Evolutionary conservation across 768 basidiomycete species (phyloP).

Genomic region (Tephrocybe sp.): DNA sequence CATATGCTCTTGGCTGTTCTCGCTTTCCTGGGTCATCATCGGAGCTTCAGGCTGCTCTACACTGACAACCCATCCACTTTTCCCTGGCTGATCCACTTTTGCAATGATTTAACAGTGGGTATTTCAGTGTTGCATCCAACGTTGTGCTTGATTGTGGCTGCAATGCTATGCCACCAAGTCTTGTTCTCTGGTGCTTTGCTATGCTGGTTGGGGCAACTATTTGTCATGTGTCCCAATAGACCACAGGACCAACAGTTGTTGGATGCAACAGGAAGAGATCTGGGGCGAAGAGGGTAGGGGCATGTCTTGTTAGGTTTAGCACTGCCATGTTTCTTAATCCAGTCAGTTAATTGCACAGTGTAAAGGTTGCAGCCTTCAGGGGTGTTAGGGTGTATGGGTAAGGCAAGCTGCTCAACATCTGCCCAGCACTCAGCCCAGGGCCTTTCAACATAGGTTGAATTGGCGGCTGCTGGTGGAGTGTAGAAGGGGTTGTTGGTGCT

Average conservation of each 20-base stretch:
- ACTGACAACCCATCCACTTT: not conserved
- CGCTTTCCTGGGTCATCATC: not conserved
- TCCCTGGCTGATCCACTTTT: not conserved
- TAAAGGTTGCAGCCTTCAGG: not conserved
- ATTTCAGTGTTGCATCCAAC: not conserved
- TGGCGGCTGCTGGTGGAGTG: not conserved
- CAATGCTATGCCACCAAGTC: constrained; percentile 13
- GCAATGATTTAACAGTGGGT: not conserved
- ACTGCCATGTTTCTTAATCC: not conserved
- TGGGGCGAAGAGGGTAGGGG: constrained; percentile 23
- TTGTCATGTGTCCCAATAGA: constrained; percentile 5
- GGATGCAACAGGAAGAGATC: constrained; percentile 17
- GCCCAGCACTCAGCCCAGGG: not conserved
- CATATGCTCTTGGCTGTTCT: not conserved
- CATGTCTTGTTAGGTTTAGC: not conserved
- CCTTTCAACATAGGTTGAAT: not conserved
- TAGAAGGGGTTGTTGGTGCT: not conserved
- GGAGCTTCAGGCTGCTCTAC: not conserved
- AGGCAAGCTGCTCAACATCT: not conserved
- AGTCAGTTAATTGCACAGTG: not conserved
- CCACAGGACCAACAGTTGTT: constrained; percentile 20
- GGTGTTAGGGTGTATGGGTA: constrained; percentile 3
- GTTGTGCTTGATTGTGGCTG: not conserved
- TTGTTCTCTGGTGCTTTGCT: constrained; percentile 10
- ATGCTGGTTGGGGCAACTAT: constrained; percentile 9